Percentiles rank a stretch among this genome's conserved stretches.
Evolutionary conservation across 495 filamentous ascomycete genomes (phyloP).

Genomic region (Opeltia flavorubescens): DNA sequence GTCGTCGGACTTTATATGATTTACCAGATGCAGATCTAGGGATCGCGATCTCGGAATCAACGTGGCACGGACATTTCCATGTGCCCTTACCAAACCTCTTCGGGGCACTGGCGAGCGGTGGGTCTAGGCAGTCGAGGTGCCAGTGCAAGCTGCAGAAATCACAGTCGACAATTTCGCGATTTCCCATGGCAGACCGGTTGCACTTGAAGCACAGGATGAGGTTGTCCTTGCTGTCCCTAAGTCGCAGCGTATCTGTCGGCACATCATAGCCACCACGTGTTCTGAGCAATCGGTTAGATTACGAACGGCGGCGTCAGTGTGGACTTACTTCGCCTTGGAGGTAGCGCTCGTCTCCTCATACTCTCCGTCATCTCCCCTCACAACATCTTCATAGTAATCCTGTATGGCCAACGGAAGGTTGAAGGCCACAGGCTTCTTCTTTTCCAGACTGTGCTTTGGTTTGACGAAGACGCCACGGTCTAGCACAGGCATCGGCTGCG

Average conservation of each 20-base stretch:
- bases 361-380: slow-evolving; percentile 58
- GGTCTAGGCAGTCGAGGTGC: slow-evolving; percentile 85
- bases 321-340: slow-evolving; percentile 25
- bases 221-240: slow-evolving; percentile 53
- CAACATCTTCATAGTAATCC: slow-evolving; percentile 60
- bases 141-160: slow-evolving; percentile 68
- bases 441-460: slow-evolving; percentile 43
- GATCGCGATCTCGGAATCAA: slow-evolving; percentile 41
- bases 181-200: slow-evolving; percentile 39
- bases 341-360: slow-evolving; percentile 47
- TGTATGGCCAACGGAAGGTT: slow-evolving; percentile 51
- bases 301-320: slow-evolving; percentile 4
- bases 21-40: not conserved
- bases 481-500: slow-evolving; percentile 12
- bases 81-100: slow-evolving; percentile 31
- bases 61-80: slow-evolving; percentile 85
- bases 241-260: slow-evolving; percentile 48
- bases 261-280: slow-evolving; percentile 45
- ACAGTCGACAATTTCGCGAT: slow-evolving; percentile 59
- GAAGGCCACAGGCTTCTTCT: slow-evolving; percentile 58
- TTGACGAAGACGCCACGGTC: slow-evolving; percentile 40
- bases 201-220: slow-evolving; percentile 59
- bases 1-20: slow-evolving; percentile 31
- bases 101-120: slow-evolving; percentile 68
- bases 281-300: slow-evolving; percentile 21